Evolutionary conservation across 2,329 filamentous ascomycete species (phyloP), one percentile per base, ranked within the genome.

Genomic region (Elsinoe necatrix): DNA sequence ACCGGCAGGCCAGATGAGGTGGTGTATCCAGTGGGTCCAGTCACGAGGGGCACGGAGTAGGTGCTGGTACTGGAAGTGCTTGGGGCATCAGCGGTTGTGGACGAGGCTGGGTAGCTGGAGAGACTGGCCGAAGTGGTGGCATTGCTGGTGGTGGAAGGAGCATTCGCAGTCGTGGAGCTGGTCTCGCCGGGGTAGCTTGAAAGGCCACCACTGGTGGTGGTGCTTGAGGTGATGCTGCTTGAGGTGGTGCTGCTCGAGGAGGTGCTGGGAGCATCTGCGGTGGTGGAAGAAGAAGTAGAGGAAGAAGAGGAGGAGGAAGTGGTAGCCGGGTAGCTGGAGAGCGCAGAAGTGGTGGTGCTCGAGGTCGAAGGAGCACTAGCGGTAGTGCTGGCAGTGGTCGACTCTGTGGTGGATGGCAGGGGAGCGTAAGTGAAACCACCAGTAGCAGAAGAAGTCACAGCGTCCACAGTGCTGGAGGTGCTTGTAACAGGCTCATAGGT

Each of bases 141-240:
- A 52, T 42, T 61, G 59, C 58, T 62, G 50, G 58, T 43, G 25
- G 59, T 60, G 16, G 50, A 54, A 12, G 29, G 50, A 8, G 50
- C 29, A 54, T 27, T n/a, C 12, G 50, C 29, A 31, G 59, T 59
- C 42, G 51, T 56, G 58, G 55, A 61, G 11, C 52, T 58, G 27
- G 61, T 37, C 9, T 12, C 14, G 34, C 34, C 34, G 4, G 59
- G 54, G 56, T 60, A 63, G 59, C 54, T 57, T 23, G 62, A 63
- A 55, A 64, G 57, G 55, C 62, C 63, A 52, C 60, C 58, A 20
- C 58, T 60, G 35, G 61, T 60, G 57, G 63, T 63, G 55, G 61
- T 50, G 23, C 58, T 60, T 29, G 61, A 59, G 57, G 63, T 63
- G 55, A 60, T 50, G 23, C 27, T 29, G 27, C 27, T 29, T 4